Percentiles rank a stretch among this genome's conserved stretches.
Evolutionary conservation across 2,329 filamentous ascomycete genomes (phyloP).

Genomic region (Trichoderma aggressivum): DNA sequence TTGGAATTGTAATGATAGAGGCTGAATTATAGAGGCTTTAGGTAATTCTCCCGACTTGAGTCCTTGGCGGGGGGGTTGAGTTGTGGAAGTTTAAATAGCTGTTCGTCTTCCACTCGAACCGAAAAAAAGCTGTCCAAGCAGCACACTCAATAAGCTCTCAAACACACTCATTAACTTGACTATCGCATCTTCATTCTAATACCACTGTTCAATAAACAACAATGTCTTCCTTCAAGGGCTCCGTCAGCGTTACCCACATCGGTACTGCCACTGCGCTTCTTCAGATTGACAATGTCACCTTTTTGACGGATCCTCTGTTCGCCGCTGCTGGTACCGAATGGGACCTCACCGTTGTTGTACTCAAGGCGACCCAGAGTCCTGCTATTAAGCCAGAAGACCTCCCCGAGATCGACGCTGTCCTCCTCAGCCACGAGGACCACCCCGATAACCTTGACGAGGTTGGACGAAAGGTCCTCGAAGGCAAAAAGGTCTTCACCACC

Average conservation of each 20-base stretch:
- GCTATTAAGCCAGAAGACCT: conserved; percentile 38
- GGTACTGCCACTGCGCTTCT: conserved; percentile 49
- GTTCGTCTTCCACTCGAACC: not conserved
- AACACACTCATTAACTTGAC: not conserved
- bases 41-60: not conserved
- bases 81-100: not conserved
- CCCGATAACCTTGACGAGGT: conserved; percentile 47
- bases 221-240: conserved; percentile 21
- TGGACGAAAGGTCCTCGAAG: conserved; percentile 44
- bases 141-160: not conserved
- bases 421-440: conserved; percentile 51
- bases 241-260: conserved; percentile 42
- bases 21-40: not conserved
- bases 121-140: not conserved
- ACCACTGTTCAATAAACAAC: not conserved
- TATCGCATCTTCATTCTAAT: not conserved
- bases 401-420: conserved; percentile 45
- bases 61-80: not conserved
- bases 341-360: conserved; percentile 26
- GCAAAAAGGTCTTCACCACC: conserved; percentile 45
- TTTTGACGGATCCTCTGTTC: conserved; percentile 48
- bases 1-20: not conserved
- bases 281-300: conserved; percentile 38
- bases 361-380: conserved; percentile 33
- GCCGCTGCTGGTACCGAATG: conserved; percentile 37